These are phyloP conservation scores for Polytrichum formosum DNA, from an alignment of 225 moss, liverwort and hornwort genomes.

Conservation along the genomic window DNA sequence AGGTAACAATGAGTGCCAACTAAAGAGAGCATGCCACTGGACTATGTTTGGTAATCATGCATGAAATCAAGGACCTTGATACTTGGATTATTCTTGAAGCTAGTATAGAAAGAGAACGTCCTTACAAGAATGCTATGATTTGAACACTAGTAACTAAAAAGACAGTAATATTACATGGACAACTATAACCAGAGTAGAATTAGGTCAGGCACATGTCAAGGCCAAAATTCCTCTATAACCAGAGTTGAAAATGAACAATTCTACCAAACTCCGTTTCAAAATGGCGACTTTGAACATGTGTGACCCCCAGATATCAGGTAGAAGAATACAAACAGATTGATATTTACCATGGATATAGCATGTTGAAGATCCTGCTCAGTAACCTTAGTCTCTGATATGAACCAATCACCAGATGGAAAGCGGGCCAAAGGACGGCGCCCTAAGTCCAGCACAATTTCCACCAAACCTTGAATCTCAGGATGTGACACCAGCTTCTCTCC, in stretches of 20 bases:
- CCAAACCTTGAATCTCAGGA: constrained; percentile 61
- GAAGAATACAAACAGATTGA: background rate
- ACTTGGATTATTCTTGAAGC: no score
- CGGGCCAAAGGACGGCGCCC: constrained; percentile 87
- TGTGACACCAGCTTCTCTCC: constrained; percentile 60
- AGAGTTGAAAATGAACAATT: no score
- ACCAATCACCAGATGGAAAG: constrained; percentile 92
- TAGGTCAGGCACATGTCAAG: background rate
- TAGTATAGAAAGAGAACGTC: no score
- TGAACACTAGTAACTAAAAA: no score
- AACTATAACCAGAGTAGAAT: background rate
- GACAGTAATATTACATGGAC: background rate
- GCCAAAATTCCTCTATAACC: no score
- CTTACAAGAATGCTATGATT: no score
- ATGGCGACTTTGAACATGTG: no score
- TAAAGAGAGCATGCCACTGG: no score
- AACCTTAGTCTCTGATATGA: constrained; percentile 68
- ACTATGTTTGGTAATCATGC: no score
- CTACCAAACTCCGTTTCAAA: no score
- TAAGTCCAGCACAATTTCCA: constrained; percentile 90
- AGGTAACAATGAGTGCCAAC: no score
- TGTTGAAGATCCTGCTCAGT: constrained; percentile 70
- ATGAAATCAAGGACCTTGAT: no score
- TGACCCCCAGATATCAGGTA: background rate
- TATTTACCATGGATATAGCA: constrained; percentile 72